Conservation (phyloP, 2,329 filamentous ascomycete species). For the Zalaria obscura region DNA sequence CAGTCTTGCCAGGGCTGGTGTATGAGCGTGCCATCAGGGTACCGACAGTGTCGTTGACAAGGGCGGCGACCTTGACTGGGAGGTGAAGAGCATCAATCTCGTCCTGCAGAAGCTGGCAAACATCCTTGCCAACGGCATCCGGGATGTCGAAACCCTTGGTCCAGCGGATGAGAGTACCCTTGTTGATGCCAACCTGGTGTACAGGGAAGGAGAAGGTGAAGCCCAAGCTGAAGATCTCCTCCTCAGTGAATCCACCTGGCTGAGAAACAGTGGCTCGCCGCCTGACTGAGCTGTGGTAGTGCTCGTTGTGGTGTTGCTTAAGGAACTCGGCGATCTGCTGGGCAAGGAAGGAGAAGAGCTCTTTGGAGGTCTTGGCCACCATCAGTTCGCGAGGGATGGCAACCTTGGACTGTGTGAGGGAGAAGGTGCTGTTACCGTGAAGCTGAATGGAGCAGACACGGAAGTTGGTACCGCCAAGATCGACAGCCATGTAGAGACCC, state of each 20-base stretch:
- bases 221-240: constrained; percentile 82
- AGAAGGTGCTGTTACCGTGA: constrained; percentile 90
- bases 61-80: constrained; percentile 83
- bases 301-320: constrained; percentile 72
- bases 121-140: constrained; percentile 89
- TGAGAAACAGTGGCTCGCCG: constrained; percentile 48
- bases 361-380: constrained; percentile 70
- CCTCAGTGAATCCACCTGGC: constrained; percentile 47
- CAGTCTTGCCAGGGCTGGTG: constrained; percentile 73
- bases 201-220: constrained; percentile 99
- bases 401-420: constrained; percentile 83
- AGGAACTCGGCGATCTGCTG: constrained; percentile 86
- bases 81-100: constrained; percentile 80
- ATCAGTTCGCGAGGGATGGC: constrained; percentile 82
- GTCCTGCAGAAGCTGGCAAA: constrained; percentile 74
- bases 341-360: constrained; percentile 85
- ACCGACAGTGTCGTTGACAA: constrained; percentile 95
- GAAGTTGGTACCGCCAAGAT: constrained; percentile 97
- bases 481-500: constrained; percentile 92
- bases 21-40: constrained; percentile 97
- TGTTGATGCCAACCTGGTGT: constrained; percentile 87
- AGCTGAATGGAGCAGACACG: constrained; percentile 90
- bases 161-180: constrained; percentile 87
- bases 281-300: constrained; percentile 52
- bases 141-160: constrained; percentile 97